Conservation (phyloP, 805 yeast species). For the Kazachstania kunashirensis region DNA sequence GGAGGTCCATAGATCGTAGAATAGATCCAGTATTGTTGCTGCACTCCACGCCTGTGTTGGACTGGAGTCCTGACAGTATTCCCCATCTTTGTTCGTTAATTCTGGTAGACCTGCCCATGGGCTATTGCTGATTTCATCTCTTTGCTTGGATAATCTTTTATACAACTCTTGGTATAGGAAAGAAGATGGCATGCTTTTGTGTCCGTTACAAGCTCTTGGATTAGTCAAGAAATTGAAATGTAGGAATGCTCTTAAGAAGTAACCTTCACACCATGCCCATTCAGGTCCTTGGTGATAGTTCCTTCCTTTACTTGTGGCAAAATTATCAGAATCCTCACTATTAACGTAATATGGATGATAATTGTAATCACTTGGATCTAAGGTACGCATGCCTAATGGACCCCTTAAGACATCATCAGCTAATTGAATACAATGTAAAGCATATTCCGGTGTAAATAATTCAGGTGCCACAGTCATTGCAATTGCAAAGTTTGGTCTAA, state of each 20-base stretch:
- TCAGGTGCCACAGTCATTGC: slow-evolving; percentile 96
- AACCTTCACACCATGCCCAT: slow-evolving; percentile 93
- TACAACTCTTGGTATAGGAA: slow-evolving; percentile 51
- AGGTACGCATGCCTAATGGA: slow-evolving; percentile 82
- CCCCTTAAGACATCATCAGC: slow-evolving; percentile 77
- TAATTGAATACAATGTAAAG: slow-evolving; percentile 50
- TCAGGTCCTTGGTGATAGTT: slow-evolving; percentile 99
- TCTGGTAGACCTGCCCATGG: slow-evolving; percentile 94
- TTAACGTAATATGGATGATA: slow-evolving; percentile 85
- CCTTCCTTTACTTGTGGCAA: slow-evolving; percentile 89
- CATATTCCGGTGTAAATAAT: slow-evolving; percentile 54
- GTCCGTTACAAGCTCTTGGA: slow-evolving; percentile 28
- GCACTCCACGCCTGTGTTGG: slow-evolving; percentile 98
- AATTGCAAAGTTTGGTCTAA: slow-evolving; percentile 85
- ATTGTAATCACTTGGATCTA: slow-evolving; percentile 87
- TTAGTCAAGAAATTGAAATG: slow-evolving; percentile 39
- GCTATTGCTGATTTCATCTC: slow-evolving; percentile 60
- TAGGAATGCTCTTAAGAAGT: slow-evolving; percentile 69
- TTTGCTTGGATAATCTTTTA: slow-evolving; percentile 52
- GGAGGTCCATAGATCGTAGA: slow-evolving; percentile 47
- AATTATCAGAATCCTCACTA: slow-evolving; percentile 70
- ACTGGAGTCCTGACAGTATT: slow-evolving; percentile 71
- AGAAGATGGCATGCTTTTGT: slow-evolving; percentile 34
- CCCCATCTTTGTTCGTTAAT: slow-evolving; percentile 82
- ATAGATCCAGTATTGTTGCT: slow-evolving; percentile 73